Evolutionary conservation across 768 basidiomycete genomes (phyloP), one percentile per base, ranked within the genome.

Genomic region (Floccularia luteovirens): DNA sequence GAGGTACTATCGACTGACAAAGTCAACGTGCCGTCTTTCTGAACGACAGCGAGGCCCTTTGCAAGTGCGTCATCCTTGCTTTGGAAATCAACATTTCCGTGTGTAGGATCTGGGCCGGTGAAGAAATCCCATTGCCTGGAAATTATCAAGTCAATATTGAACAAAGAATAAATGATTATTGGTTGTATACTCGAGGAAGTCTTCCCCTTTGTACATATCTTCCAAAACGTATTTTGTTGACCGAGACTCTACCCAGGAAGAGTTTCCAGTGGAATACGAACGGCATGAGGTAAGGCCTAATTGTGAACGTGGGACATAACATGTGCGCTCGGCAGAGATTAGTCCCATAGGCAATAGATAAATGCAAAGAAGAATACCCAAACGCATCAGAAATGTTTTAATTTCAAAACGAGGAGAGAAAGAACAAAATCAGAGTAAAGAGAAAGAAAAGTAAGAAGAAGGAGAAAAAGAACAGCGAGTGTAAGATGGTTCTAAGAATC

Each of bases 111-210:
- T 8, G 57, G 11, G 2, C 47, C 60, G 8, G 66, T 67, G 60
- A 75, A 86, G 62, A 83, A 89, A 22, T 79, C 61, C 79, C 80
- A 88, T 32, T 74, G 48, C 35, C 83, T 86, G n/a, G n/a, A n/a
- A 23, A 6, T 8, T 8, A 24, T 19, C 11, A 23, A 37, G 7
- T 16, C 17, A 37, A 23, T 5, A 37, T 17, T 12, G 6, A 10
- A 8, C 13, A 10, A 23, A 20, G 6, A 13, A 37, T 37, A 37
- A 12, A 34, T 8, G 7, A 31, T 32, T n/a, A 32, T 10, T 7
- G 17, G 37, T 32, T 33, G 65, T 60, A 30, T 51, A 84, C 82
- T 74, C 64, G 43, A 86, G 62, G 59, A 87, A 85, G 37, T 64
- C 67, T 5, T 76, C 49, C 7, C 78, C 81, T 8, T 51, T 47